Conservation (phyloP, 140 eudicot species). For the Senecio squalidus region DNA sequence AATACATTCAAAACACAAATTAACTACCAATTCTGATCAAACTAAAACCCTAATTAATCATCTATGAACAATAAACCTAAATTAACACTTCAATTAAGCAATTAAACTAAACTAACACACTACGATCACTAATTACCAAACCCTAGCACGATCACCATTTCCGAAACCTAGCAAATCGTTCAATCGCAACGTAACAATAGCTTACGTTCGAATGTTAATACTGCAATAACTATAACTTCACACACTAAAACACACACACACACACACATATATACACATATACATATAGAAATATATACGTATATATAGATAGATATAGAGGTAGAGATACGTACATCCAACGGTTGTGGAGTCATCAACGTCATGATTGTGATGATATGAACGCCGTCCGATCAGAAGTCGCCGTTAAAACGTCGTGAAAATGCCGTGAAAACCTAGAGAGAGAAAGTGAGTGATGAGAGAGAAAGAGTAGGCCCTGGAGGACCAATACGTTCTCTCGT, state of each 20-base stretch:
- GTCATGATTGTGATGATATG: conserved; percentile 43
- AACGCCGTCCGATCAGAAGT: conserved; percentile 21
- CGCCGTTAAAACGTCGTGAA: conserved; percentile 5
- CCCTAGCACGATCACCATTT: conserved; percentile 26
- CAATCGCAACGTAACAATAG: conserved; percentile 7
- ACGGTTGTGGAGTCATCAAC: conserved; percentile 52
- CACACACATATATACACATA: background rate
- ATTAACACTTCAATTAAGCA: conserved; percentile 4
- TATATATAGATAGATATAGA: background rate
- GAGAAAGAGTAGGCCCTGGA: background rate
- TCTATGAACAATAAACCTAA: conserved; percentile 4
- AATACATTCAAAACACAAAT: background rate
- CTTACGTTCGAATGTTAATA: background rate
- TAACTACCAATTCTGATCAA: conserved; percentile 20
- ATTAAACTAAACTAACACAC: conserved; percentile 12
- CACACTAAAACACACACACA: no score
- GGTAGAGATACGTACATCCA: conserved; percentile 42
- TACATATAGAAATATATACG: no score
- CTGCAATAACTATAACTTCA: conserved; percentile 5
- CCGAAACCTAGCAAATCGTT: conserved; percentile 19
- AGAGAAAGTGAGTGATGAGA: conserved; percentile 10
- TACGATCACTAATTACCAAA: conserved; percentile 13
- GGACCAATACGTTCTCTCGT: conserved; percentile 10
- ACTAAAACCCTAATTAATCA: conserved; percentile 27
- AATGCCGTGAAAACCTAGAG: conserved; percentile 8